Base-by-base conservation (phyloP, 2,329 filamentous ascomycete genomes). In the Fonsecaea monophora region DNA sequence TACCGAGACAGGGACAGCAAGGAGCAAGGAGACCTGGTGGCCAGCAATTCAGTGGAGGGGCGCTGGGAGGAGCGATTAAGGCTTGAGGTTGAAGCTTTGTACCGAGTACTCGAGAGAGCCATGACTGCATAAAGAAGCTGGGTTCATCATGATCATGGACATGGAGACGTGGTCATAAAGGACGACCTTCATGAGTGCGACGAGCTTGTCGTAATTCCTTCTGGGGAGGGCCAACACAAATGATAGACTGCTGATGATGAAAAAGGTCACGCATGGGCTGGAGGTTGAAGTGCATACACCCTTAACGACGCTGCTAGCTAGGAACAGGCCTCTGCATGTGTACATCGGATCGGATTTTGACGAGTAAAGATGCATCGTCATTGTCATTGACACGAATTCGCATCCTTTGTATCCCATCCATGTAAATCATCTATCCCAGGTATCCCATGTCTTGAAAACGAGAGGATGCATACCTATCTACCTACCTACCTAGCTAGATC, bases 31-130 rank as follows among this genome's bases (percentile, higher is more conserved):
- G 78, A 72, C 80, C 80, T 21, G 82, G 82, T 73, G 81, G 81
- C 55, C 81, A 83, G 72, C 81, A 82, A 71, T 83, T 83, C 71
- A 74, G 80, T 65, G 82, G 82, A 69, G 82, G 82, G 78, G 82
- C 81, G 74, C 78, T 84, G 74, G 81, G 82, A 58, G 79, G 80
- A 75, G 82, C 81, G 59, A 83, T 83, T 74, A 82, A 83, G 77
- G 79, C 81, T 75, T 83, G 79, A 80, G 13, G 7, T 9, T 58
- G 55, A 58, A 35, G 4, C 2, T n/a, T 35, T 8, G 53, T 15
- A 13, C 13, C 25, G 2, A 2, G 25, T 25, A 25, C 25, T 25
- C 25, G 25, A 25, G 53, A 35, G 8, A 34, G 18, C 4, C 45
- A 50, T 9, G 3, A 30, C 10, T 25, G 45, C 18, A 10, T 25